Conservation (phyloP, 306 rosid genomes). For the Inga leiocalycina region DNA sequence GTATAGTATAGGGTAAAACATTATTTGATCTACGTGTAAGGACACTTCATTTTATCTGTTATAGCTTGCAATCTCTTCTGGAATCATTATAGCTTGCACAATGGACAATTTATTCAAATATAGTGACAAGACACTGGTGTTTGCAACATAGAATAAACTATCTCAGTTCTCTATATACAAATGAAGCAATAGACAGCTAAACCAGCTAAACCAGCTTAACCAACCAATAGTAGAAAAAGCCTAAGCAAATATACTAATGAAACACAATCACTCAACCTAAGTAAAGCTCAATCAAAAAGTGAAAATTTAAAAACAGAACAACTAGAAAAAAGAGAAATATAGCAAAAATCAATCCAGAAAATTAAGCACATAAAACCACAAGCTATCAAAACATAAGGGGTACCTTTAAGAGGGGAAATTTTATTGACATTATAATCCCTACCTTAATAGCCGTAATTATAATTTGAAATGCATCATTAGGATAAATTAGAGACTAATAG, state of each 20-base stretch:
- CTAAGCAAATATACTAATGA: background rate
- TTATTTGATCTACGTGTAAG: too few relatives aligned
- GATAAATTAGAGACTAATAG: too few relatives aligned
- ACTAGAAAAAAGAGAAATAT: constrained; percentile 21
- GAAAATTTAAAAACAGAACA: background rate
- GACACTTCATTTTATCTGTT: background rate
- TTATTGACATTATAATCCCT: constrained; percentile 63
- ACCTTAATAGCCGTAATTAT: too few relatives aligned
- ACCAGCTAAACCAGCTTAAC: constrained; percentile 13
- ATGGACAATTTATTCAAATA: constrained; percentile 81
- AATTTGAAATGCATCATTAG: too few relatives aligned
- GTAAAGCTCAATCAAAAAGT: background rate
- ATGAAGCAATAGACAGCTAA: background rate
- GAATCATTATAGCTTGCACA: constrained; percentile 78
- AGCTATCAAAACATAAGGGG: background rate
- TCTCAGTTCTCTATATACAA: background rate
- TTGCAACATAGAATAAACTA: constrained; percentile 4
- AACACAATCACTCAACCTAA: background rate
- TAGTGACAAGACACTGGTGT: constrained; percentile 92
- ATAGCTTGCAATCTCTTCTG: constrained; percentile 87
- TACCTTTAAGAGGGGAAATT: constrained; percentile 87
- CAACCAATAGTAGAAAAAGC: background rate
- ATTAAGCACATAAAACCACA: constrained; percentile 12
- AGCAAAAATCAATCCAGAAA: constrained; percentile 2
- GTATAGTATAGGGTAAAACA: too few relatives aligned